These are phyloP conservation scores for Solanum dulcamara DNA, from an alignment of 257 asterid genomes.

Conservation along the genomic window DNA sequence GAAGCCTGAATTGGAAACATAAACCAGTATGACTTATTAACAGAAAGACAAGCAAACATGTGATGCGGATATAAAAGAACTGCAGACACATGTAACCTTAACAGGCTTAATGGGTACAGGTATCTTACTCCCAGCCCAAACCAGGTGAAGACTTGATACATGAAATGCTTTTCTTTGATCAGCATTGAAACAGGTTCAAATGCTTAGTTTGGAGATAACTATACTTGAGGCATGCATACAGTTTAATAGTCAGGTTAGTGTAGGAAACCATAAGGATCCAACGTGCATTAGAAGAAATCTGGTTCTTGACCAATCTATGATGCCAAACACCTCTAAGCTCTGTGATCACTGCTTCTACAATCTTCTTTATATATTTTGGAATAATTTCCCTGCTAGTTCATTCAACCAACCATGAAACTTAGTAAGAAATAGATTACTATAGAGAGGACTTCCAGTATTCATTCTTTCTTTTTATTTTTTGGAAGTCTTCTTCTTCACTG, in stretches of 20 bases:
- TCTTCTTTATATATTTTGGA: not conserved
- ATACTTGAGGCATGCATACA: not conserved
- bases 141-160: not conserved
- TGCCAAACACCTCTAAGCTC: not conserved
- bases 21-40: constrained; percentile 16
- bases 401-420: not conserved
- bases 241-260: not conserved
- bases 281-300: not conserved
- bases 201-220: not conserved
- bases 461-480: not conserved
- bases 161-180: not conserved
- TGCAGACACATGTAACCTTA: not conserved
- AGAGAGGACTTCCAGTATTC: not conserved
- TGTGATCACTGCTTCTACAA: not conserved
- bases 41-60: constrained; percentile 15
- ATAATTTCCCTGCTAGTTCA: not conserved
- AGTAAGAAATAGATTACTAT: not conserved
- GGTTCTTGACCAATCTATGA: not conserved
- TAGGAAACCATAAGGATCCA: not conserved
- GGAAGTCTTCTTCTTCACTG: not conserved
- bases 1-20: constrained; percentile 71
- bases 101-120: not conserved
- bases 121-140: not conserved
- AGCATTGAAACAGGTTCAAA: not conserved
- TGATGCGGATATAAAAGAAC: not conserved